Conservation (phyloP, 1,139 yeast genomes). For the Pichia terricola region DNA sequence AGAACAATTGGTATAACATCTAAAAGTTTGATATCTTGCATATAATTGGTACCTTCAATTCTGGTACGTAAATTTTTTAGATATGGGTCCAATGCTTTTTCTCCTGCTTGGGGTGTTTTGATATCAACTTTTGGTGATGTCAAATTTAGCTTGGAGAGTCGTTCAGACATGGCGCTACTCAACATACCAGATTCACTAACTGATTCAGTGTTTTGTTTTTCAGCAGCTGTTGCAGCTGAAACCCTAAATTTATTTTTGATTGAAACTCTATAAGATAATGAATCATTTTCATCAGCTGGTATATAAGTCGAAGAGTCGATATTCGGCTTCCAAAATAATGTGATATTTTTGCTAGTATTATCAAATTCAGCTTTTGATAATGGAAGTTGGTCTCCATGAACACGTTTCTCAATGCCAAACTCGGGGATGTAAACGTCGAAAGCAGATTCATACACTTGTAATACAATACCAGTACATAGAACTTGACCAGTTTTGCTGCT, state of each 20-base stretch:
- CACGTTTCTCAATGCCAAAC: constrained; percentile 93
- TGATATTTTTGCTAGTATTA: constrained; percentile 55
- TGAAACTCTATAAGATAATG: constrained; percentile 66
- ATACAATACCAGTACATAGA: constrained; percentile 74
- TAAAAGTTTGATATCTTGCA: constrained; percentile 78
- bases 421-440: constrained; percentile 93
- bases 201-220: constrained; percentile 33
- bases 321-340: constrained; percentile 86
- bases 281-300: constrained; percentile 79
- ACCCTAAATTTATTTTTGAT: constrained; percentile 73
- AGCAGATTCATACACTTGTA: constrained; percentile 92
- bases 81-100: constrained; percentile 44
- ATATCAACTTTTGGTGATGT: constrained; percentile 41
- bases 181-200: constrained; percentile 26
- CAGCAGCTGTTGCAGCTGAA: constrained; percentile 63
- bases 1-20: constrained; percentile 74
- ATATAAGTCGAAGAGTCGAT: constrained; percentile 84
- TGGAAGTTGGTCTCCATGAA: constrained; percentile 95
- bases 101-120: constrained; percentile 26
- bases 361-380: constrained; percentile 88
- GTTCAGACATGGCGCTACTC: constrained; percentile 36
- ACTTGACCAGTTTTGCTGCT: constrained; percentile 72
- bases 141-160: constrained; percentile 41
- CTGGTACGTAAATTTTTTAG: constrained; percentile 47
- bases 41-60: constrained; percentile 48